Conservation (phyloP, 1,139 yeast genomes). For the Suhomyces atakaporum region DNA sequence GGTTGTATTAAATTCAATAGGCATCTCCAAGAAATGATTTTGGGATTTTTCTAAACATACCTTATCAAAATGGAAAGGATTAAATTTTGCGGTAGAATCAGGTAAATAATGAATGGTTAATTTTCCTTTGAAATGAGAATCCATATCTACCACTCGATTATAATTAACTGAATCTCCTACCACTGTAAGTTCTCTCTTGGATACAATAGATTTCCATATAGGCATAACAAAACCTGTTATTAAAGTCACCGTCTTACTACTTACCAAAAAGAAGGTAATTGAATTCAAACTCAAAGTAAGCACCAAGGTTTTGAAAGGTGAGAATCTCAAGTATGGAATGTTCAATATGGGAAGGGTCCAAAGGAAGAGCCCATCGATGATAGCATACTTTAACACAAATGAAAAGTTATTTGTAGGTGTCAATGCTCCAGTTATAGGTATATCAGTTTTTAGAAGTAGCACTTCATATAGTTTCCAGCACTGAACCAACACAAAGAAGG, state of each 20-base stretch:
- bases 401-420: slow-evolving; percentile 49
- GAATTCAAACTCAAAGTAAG: slow-evolving; percentile 38
- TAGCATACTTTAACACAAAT: slow-evolving; percentile 68
- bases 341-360: slow-evolving; percentile 72
- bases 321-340: slow-evolving; percentile 69
- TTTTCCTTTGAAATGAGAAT: slow-evolving; percentile 79
- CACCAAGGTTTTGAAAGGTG: slow-evolving; percentile 54
- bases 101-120: slow-evolving; percentile 88
- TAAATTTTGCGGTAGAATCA: slow-evolving; percentile 82
- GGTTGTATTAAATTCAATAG: slow-evolving; percentile 81
- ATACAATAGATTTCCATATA: slow-evolving; percentile 49
- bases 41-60: slow-evolving; percentile 55
- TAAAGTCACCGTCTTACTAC: slow-evolving; percentile 40
- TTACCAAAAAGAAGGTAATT: slow-evolving; percentile 45
- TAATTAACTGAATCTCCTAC: slow-evolving; percentile 56
- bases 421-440: slow-evolving; percentile 20
- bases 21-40: slow-evolving; percentile 45
- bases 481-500: slow-evolving; percentile 73
- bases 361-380: slow-evolving; percentile 70
- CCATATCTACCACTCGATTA: slow-evolving; percentile 54
- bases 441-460: slow-evolving; percentile 41
- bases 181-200: slow-evolving; percentile 64
- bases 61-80: slow-evolving; percentile 64
- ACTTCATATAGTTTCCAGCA: slow-evolving; percentile 81
- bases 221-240: slow-evolving; percentile 37